Evolutionary conservation across 768 basidiomycete genomes (phyloP).

Genomic region (Cystofilobasidium bisporidii): DNA sequence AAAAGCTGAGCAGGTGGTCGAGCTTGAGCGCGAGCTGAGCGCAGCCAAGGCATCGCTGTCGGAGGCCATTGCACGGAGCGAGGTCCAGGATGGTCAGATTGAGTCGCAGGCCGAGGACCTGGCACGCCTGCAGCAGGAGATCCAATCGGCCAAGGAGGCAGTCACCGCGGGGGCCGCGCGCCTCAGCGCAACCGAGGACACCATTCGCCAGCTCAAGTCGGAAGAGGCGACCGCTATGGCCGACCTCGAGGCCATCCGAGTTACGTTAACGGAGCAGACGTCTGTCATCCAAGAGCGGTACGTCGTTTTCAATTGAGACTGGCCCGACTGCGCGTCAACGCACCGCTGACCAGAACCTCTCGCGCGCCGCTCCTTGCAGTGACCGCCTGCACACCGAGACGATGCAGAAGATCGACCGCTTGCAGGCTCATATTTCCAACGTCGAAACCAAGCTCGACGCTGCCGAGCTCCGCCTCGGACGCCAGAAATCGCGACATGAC

Average conservation of each 20-base stretch:
- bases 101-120: background rate
- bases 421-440: background rate
- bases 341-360: too few species aligned
- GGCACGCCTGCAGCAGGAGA: background rate
- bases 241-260: background rate
- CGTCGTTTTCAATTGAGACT: too few species aligned
- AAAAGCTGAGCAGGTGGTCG: background rate
- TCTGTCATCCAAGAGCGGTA: background rate
- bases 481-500: constrained; percentile 9
- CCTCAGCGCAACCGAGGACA: background rate
- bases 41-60: background rate
- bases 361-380: background rate
- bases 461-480: constrained; percentile 8
- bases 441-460: constrained; percentile 4
- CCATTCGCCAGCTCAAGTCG: background rate
- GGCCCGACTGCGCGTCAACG: too few species aligned
- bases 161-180: background rate
- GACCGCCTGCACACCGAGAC: background rate
- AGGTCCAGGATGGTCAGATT: background rate
- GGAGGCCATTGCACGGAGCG: background rate
- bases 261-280: background rate
- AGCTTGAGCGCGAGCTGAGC: background rate
- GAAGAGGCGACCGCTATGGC: background rate
- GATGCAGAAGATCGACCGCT: constrained; percentile 10
- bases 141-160: background rate